Evolutionary conservation across 441 rosid genomes (phyloP).

Genomic region (Pelargonium cotyledonis): DNA sequence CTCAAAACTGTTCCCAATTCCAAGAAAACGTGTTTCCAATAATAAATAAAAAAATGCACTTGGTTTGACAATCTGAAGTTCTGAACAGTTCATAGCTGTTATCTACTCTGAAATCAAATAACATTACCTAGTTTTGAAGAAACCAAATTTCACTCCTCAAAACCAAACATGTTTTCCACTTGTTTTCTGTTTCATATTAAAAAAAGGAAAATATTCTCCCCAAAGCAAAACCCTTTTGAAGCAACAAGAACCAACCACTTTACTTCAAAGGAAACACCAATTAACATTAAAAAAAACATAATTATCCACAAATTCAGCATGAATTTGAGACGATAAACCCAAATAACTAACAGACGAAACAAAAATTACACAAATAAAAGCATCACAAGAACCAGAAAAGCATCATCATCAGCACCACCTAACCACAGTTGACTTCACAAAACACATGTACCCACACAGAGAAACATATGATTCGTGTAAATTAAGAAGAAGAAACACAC

Average conservation of each 20-base stretch:
- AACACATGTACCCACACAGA: not conserved
- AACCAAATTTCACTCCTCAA: not conserved
- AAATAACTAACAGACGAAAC: not conserved
- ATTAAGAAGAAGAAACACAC: not conserved
- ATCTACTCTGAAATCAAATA: not conserved
- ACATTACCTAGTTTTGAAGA: not conserved
- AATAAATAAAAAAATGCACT: not conserved
- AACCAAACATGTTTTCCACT: not conserved
- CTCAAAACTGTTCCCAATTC: not conserved
- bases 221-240: not conserved
- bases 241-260: not conserved
- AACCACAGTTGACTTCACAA: constrained; percentile 1
- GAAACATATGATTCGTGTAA: not conserved
- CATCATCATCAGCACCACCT: not conserved
- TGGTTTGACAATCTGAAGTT: not conserved
- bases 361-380: not conserved
- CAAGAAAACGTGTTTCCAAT: not conserved
- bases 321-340: not conserved
- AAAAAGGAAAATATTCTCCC: not conserved
- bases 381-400: not conserved
- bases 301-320: constrained; percentile 2
- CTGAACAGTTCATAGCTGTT: not conserved
- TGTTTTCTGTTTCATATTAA: not conserved
- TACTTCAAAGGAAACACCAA: not conserved
- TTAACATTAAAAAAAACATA: not conserved